Conservation (phyloP, 2,329 filamentous ascomycete genomes). For the Phaeosphaeriaceae sp. region DNA sequence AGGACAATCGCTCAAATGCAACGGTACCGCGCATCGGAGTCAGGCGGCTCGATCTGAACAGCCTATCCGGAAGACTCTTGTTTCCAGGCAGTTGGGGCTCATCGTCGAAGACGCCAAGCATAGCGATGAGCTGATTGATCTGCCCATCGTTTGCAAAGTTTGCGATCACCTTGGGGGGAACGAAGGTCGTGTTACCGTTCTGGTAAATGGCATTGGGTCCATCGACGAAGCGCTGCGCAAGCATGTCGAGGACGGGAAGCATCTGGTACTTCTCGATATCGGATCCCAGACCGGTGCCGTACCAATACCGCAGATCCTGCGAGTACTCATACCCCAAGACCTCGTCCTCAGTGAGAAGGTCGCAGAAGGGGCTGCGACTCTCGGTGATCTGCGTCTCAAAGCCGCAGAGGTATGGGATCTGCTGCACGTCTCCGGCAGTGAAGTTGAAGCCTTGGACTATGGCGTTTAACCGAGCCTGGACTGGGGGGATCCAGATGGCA, state of each 20-base stretch:
- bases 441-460: constrained; percentile 64
- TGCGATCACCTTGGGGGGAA: constrained; percentile 64
- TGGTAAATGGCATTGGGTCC: constrained; percentile 61
- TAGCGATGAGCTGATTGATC: constrained; percentile 66
- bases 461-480: constrained; percentile 62
- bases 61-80: constrained; percentile 55
- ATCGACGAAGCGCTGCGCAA: constrained; percentile 61
- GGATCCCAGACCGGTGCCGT: constrained; percentile 66
- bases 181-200: constrained; percentile 56
- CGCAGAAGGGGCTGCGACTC: constrained; percentile 65
- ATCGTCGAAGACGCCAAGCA: constrained; percentile 67
- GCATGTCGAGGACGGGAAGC: constrained; percentile 64
- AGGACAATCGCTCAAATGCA: constrained; percentile 68
- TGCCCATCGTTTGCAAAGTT: constrained; percentile 72
- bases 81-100: constrained; percentile 59
- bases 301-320: constrained; percentile 73
- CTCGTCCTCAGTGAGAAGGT: constrained; percentile 67
- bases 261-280: constrained; percentile 64
- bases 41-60: constrained; percentile 64
- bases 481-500: constrained; percentile 60
- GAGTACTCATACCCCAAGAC: constrained; percentile 70
- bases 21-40: constrained; percentile 71
- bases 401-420: constrained; percentile 73
- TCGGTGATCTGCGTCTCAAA: constrained; percentile 74
- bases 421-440: constrained; percentile 59